Evolutionary conservation across 768 basidiomycete genomes (phyloP).

Genomic region (Suillus paluster): DNA sequence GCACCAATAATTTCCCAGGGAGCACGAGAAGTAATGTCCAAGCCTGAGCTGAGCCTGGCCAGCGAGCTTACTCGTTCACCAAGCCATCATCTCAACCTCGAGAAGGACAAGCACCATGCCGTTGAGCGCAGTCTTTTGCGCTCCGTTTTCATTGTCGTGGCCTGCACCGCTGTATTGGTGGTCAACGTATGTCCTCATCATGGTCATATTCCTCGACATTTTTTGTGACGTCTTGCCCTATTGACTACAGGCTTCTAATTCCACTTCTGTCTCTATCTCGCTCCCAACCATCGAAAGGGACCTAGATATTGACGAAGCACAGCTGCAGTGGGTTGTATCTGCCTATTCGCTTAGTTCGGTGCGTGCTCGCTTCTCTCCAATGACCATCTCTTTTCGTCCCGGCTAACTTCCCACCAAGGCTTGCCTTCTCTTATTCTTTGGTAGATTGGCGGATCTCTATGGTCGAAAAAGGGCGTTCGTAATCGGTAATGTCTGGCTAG

Average conservation of each 20-base stretch:
- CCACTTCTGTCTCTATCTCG: constrained; percentile 52
- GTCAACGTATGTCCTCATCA: constrained; percentile 32
- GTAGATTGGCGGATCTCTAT: constrained; percentile 79
- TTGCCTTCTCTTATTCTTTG: constrained; percentile 76
- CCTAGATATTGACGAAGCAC: too few relatives aligned
- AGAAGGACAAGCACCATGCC: too few relatives aligned
- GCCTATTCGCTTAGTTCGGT: constrained; percentile 73
- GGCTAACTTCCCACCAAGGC: constrained; percentile 46
- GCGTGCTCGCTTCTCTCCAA: constrained; percentile 23
- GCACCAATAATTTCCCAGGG: too few relatives aligned
- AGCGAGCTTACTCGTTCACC: too few relatives aligned
- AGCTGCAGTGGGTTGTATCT: constrained; percentile 71
- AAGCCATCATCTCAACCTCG: too few relatives aligned
- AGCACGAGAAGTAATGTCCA: too few relatives aligned
- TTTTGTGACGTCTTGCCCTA: neutral
- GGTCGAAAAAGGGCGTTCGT: constrained; percentile 75
- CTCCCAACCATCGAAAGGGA: constrained; percentile 56
- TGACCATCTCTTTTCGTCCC: neutral
- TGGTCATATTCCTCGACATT: neutral
- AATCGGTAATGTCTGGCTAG: constrained; percentile 56
- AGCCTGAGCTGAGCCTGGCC: too few relatives aligned
- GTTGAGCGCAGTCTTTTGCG: constrained; percentile 27
- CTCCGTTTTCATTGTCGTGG: constrained; percentile 34
- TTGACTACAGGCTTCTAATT: constrained; percentile 30
- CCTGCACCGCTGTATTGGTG: constrained; percentile 46